A percentile compares a stretch with the other conserved stretches of the same genome.
phyloP scores from a whole-genome alignment of 495 filamentous ascomycete species.

The Tuber borchii region DNA sequence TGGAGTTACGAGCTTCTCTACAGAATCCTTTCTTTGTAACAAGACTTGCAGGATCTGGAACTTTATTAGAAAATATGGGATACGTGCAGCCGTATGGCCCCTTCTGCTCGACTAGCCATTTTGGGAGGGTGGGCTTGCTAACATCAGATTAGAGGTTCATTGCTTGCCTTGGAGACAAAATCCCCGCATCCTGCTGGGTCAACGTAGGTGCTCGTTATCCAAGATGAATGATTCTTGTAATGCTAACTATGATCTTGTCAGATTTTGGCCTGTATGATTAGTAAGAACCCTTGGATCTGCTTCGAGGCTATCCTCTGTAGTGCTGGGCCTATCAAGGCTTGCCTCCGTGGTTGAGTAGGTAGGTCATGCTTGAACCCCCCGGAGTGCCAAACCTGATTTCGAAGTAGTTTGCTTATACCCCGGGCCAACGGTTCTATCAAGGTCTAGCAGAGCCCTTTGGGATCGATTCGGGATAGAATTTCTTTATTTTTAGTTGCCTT shows the following conservation, averaged over 20 bases:
- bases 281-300: not conserved
- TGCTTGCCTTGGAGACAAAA: not conserved
- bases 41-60: not conserved
- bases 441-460: not conserved
- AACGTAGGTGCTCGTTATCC: not conserved
- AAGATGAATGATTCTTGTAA: not conserved
- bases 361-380: not conserved
- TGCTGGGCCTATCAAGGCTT: not conserved
- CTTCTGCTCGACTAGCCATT: not conserved
- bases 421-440: not conserved
- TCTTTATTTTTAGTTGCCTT: not conserved
- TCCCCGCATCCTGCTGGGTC: not conserved
- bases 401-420: not conserved
- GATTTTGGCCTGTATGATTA: not conserved
- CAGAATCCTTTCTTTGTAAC: not conserved
- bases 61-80: not conserved
- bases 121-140: not conserved
- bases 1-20: not conserved
- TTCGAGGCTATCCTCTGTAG: not conserved
- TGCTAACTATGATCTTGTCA: not conserved
- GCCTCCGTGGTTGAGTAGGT: not conserved
- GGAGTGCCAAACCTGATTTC: not conserved
- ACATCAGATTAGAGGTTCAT: not conserved
- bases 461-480: not conserved
- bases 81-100: not conserved